These are phyloP conservation scores for Nakazawaea laoshanensis DNA, from an alignment of 805 yeast genomes.

Conservation along the genomic window DNA sequence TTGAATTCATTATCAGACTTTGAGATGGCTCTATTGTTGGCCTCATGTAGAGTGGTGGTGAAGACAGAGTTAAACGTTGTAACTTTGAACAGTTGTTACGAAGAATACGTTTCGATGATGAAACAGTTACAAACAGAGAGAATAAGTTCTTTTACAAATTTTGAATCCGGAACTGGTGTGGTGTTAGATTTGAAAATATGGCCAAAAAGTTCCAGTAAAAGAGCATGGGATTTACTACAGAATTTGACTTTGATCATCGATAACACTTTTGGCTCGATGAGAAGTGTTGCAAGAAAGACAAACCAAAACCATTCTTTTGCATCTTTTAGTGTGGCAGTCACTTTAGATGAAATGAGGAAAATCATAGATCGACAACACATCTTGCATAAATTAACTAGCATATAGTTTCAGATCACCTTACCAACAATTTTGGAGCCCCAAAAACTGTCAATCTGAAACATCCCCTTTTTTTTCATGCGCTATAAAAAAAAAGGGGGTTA, in stretches of 20 bases:
- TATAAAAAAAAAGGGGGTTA: too few relatives aligned
- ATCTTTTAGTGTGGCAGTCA: conserved; percentile 4
- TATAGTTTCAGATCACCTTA: too few relatives aligned
- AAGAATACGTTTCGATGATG: conserved; percentile 60
- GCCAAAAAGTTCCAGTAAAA: conserved; percentile 39
- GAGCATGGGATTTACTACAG: conserved; percentile 8
- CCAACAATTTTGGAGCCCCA: too few relatives aligned
- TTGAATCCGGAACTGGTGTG: conserved; percentile 23
- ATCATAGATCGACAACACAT: background rate
- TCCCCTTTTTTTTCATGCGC: too few relatives aligned
- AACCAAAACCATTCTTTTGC: conserved; percentile 6
- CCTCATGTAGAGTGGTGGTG: conserved; percentile 64
- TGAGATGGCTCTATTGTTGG: conserved; percentile 63
- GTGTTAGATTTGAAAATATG: conserved; percentile 43
- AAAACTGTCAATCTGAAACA: too few relatives aligned
- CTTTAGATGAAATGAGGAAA: conserved; percentile 9
- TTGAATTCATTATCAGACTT: conserved; percentile 49
- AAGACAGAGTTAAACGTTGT: conserved; percentile 51
- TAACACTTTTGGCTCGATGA: background rate
- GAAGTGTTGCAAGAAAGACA: background rate
- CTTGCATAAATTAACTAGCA: conserved; percentile 2
- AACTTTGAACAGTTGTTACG: conserved; percentile 69
- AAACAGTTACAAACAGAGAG: conserved; percentile 30
- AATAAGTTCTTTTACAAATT: conserved; percentile 17
- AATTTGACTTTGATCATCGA: conserved; percentile 3